A percentile compares a stretch with the other conserved stretches of the same genome.
phyloP scores from a whole-genome alignment of 2,329 filamentous ascomycete genomes.

The Epichloe bromicola region DNA sequence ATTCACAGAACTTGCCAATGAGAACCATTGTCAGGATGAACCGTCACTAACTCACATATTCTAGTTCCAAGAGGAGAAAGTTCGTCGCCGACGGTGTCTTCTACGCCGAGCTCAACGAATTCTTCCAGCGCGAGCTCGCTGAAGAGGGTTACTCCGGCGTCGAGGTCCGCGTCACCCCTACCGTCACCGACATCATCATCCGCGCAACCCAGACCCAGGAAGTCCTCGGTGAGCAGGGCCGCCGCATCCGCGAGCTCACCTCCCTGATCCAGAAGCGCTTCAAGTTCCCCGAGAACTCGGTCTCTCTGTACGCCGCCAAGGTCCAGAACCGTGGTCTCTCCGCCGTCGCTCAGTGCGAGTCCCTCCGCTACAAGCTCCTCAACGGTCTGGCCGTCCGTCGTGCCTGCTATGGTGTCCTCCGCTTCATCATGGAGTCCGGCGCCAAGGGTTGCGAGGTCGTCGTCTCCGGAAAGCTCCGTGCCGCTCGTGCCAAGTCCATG shows the following conservation, averaged over 20 bases:
- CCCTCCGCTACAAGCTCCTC: slow-evolving; percentile 98
- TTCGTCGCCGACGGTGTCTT: slow-evolving; percentile 98
- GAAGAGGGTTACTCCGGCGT: slow-evolving; percentile 99
- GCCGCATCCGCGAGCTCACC: slow-evolving; percentile 99
- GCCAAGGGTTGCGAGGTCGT: slow-evolving; percentile 99
- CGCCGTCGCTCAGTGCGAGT: slow-evolving; percentile 99
- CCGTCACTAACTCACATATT: slow-evolving; percentile 3
- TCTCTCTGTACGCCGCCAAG: slow-evolving; percentile 99
- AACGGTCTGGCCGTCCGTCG: slow-evolving; percentile 98
- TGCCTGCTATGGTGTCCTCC: slow-evolving; percentile 99
- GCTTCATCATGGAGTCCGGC: slow-evolving; percentile 99
- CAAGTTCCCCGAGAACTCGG: slow-evolving; percentile 99
- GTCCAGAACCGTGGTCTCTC: slow-evolving; percentile 99
- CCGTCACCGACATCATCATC: slow-evolving; percentile 99
- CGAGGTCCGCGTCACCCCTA: slow-evolving; percentile 98
- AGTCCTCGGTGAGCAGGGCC: slow-evolving; percentile 98
- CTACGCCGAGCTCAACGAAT: slow-evolving; percentile 99
- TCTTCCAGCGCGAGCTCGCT: slow-evolving; percentile 99
- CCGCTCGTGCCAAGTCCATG: slow-evolving; percentile 99
- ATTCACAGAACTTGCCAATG: neutral
- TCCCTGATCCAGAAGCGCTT: slow-evolving; percentile 99
- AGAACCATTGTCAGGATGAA: neutral
- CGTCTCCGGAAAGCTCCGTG: slow-evolving; percentile 96
- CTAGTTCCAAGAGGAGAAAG: slow-evolving; percentile 83
- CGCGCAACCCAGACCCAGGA: slow-evolving; percentile 99